Conservation (phyloP, 805 yeast species). For the Kuraishia piskuri region DNA sequence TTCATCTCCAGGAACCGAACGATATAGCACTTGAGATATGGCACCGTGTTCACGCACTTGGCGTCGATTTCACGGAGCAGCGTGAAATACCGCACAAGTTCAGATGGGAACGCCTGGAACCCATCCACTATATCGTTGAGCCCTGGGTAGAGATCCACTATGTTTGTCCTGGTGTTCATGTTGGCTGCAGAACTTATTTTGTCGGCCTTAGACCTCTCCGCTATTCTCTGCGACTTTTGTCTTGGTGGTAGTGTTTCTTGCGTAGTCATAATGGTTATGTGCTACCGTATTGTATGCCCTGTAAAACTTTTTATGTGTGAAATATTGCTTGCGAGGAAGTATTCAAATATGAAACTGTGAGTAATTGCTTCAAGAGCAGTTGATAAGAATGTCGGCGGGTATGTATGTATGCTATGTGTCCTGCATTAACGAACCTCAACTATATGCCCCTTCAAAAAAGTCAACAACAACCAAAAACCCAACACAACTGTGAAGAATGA, state of each 20-base stretch:
- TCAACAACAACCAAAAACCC: too few relatives aligned
- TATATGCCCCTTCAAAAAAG: too few relatives aligned
- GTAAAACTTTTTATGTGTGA: too few relatives aligned
- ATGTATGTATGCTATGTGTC: too few relatives aligned
- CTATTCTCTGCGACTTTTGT: constrained; percentile 7
- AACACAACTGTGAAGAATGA: too few relatives aligned
- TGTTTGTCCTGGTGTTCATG: constrained; percentile 4
- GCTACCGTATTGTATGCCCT: too few relatives aligned
- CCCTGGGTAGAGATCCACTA: constrained; percentile 59
- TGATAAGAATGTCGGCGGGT: too few relatives aligned
- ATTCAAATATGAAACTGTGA: too few relatives aligned
- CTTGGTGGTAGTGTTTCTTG: constrained; percentile 7
- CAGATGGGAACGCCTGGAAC: constrained; percentile 82
- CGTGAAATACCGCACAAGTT: constrained; percentile 77
- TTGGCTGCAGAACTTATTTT: not conserved
- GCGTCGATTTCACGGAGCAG: constrained; percentile 90
- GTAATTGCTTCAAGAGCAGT: too few relatives aligned
- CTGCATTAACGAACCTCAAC: too few relatives aligned
- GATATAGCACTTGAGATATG: constrained; percentile 52
- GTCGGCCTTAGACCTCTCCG: not conserved
- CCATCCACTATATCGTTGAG: constrained; percentile 88
- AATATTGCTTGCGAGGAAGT: too few relatives aligned
- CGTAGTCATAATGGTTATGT: too few relatives aligned
- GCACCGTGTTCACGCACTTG: constrained; percentile 72
- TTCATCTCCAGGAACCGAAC: constrained; percentile 33